Evolutionary conservation across 1,284 basidiomycete species (phyloP).

Genomic region (Cutaneotrichosporon sp.): DNA sequence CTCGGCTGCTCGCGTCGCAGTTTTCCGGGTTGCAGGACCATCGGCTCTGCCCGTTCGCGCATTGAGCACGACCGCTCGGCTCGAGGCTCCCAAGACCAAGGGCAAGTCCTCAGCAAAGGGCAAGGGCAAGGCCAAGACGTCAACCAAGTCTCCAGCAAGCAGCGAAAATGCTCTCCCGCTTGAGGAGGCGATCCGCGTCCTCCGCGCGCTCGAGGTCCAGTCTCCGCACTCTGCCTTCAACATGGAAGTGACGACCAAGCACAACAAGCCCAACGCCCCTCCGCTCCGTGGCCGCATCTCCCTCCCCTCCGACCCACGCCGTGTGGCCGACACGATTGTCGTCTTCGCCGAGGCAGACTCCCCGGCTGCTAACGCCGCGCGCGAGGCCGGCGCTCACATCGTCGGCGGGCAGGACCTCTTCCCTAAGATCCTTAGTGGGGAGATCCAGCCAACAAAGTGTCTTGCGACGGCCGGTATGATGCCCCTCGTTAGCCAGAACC

Average conservation of each 20-base stretch:
- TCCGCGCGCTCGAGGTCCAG: slow-evolving; percentile 65
- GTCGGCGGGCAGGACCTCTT: slow-evolving; percentile 81
- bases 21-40: slow-evolving; percentile 7
- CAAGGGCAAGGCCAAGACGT: slow-evolving; percentile 4
- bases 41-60: slow-evolving; percentile 1
- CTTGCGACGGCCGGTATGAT: slow-evolving; percentile 78
- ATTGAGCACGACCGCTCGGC: background rate
- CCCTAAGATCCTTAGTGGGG: slow-evolving; percentile 53
- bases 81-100: slow-evolving; percentile 1
- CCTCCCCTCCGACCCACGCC: slow-evolving; percentile 68
- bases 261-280: slow-evolving; percentile 61
- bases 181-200: slow-evolving; percentile 36
- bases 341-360: slow-evolving; percentile 68
- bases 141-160: slow-evolving; percentile 24
- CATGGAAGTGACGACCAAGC: slow-evolving; percentile 69
- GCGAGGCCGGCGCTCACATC: slow-evolving; percentile 72
- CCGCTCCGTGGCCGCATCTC: slow-evolving; percentile 73
- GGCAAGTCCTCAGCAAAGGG: no score
- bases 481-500: slow-evolving; percentile 67
- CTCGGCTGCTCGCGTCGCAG: slow-evolving; percentile 5
- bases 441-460: slow-evolving; percentile 42
- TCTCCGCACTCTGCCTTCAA: slow-evolving; percentile 70
- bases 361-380: slow-evolving; percentile 57
- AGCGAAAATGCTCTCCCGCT: slow-evolving; percentile 32
- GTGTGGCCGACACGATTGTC: slow-evolving; percentile 61